Base-by-base conservation (phyloP, 208 protist genomes). In the Wallacemonas collosoma region DNA sequence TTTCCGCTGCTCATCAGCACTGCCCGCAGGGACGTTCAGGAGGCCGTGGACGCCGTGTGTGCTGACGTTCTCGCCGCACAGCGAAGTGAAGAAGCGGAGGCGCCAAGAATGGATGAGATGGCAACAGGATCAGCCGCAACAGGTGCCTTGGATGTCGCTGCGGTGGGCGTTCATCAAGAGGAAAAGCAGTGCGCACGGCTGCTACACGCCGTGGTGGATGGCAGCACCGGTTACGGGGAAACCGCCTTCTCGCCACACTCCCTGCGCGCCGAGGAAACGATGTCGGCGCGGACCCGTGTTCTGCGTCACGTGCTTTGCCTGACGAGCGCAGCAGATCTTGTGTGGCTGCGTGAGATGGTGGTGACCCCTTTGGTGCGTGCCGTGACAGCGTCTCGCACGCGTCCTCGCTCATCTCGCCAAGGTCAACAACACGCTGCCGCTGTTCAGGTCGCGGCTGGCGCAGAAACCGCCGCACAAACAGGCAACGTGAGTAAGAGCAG, bases 221-320 rank as follows among this genome's bases (percentile, higher is more conserved):
- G 60, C 60, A 48, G 5, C 41, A 51, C 60, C 15, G 60, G 60
- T 0, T 35, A 65, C 40, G 60, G 60, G 7, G 60, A 65, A 8
- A 65, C 40, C 60, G 60, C 60, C 40, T 48, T 65, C 43, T 65
- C 60, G 11, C 7, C 38, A 41, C 60, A 65, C 60, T 65, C 60
- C 4, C 11, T 65, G 11, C 60, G 41, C 12, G 6, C n/a, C n/a
- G 60, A 65, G 5, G 60, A 51, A n/a, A 17, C 41, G 5, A 38
- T 65, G 41, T 12, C n/a, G 6, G 8, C 39, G 40, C 40, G 11
- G 40, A 12, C 50, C 5, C 17, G 43, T n/a, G 60, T 38, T 3
- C 38, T 7, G 3, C 60, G 60, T 6, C 60, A 65, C 43, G 12
- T 51, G 41, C 7, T 50, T 0, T 45, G 60, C 36, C 38, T 65